Base-by-base conservation (phyloP, 73 alveolate species). In the Tetrahymena malaccensis region DNA sequence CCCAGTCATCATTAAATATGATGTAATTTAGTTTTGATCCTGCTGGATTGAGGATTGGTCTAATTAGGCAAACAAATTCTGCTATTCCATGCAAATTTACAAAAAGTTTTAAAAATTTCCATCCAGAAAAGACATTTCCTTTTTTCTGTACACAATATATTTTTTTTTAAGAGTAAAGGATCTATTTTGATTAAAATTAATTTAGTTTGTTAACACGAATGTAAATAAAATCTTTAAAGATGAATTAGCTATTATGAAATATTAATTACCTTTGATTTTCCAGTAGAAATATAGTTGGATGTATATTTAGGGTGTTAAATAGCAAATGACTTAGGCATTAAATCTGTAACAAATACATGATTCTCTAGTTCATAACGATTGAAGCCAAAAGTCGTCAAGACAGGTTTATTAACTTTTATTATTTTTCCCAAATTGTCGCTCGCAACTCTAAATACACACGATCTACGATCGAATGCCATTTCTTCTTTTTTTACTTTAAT, bases 1-100 rank as follows among this genome's bases (percentile, higher is more conserved):
- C 97, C 97, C 97, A 95, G 43, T 95, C 97, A 85, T 89, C 85
- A 55, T 95, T 95, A 33, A 95, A 35, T 8, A 95, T 89, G 21
- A 95, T 95, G 35, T 50, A 95, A 55, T 95, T 94, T 43, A 85
- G 94, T 34, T 95, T 95, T 34, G 93, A 85, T 10, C 94, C 97
- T 43, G 93, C 94, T 85, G 93, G 85, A 44, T 85, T 50, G 25
- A 85, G 85, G 16, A 94, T 95, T 38, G 97, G 97, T 16, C 97
- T 85, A 0, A 95, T 33, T 95, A 95, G 70, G 34, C 44, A 83
- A 15, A 95, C 97, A 50, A 89, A 95, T 95, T 95, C 93, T 21
- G 97, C 55, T 34, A 38, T 34, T 21, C 97, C 97, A 35, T 95
- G 84, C 21, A 95, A 34, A 93, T 95, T 94, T 33, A 95, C 97